Conservation (phyloP, 345 rosid species). For the Excoecaria cochinchinensis region DNA sequence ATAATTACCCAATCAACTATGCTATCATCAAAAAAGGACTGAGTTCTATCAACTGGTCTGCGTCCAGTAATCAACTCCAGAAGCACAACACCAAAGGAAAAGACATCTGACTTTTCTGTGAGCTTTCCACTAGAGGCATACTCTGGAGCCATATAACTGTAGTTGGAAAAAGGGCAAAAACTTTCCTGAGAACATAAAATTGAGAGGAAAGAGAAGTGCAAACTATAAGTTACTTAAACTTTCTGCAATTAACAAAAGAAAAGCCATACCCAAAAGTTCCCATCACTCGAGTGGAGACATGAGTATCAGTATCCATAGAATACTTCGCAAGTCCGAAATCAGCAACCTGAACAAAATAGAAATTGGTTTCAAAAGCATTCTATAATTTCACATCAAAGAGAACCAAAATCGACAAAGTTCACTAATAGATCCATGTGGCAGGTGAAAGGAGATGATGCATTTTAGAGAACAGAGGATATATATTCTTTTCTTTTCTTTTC, state of each 20-base stretch:
- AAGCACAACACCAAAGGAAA: conserved; percentile 38
- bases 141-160: conserved; percentile 37
- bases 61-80: conserved; percentile 30
- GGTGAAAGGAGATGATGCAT: no score
- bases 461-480: not conserved
- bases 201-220: not conserved
- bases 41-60: conserved; percentile 28
- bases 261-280: conserved; percentile 31
- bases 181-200: not conserved
- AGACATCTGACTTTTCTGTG: conserved; percentile 33
- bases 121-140: conserved; percentile 35
- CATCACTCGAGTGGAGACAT: conserved; percentile 34
- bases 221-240: not conserved
- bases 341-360: conserved; percentile 20
- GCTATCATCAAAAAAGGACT: conserved; percentile 21
- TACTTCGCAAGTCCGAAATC: conserved; percentile 33
- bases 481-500: no score
- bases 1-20: conserved; percentile 31
- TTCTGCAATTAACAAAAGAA: not conserved
- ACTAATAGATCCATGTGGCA: not conserved
- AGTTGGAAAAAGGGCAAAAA: not conserved
- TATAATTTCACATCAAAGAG: conserved; percentile 2
- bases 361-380: not conserved
- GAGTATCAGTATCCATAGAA: conserved; percentile 28
- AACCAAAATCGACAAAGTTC: not conserved